These are phyloP conservation scores for Candida silvicultrix DNA, from an alignment of 805 yeast genomes.

Conservation along the genomic window DNA sequence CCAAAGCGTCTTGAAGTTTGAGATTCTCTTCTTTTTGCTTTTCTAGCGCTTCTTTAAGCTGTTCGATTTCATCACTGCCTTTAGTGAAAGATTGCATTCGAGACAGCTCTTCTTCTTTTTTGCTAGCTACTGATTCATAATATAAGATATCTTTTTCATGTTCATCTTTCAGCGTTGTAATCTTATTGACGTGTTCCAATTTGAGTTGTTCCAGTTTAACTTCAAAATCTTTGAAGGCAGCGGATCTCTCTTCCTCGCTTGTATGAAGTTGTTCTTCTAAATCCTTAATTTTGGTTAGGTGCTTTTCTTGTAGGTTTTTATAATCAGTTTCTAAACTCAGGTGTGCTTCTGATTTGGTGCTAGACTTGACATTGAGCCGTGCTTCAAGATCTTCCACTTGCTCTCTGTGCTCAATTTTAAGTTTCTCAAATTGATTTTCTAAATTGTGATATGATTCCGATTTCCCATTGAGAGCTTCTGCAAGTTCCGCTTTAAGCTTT, in stretches of 20 bases:
- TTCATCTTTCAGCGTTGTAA: constrained; percentile 2
- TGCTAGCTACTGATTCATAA: constrained; percentile 15
- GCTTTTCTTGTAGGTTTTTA: background rate
- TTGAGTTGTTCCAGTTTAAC: background rate
- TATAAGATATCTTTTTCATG: constrained; percentile 2
- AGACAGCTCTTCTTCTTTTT: constrained; percentile 9
- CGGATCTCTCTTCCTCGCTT: background rate
- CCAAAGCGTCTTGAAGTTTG: background rate
- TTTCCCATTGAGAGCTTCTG: background rate
- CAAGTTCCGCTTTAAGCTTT: background rate
- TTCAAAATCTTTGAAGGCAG: background rate
- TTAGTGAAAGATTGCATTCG: background rate
- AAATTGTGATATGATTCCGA: background rate
- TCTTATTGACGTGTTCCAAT: background rate
- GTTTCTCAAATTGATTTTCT: background rate
- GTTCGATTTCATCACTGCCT: constrained; percentile 1
- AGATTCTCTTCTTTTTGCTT: constrained; percentile 1
- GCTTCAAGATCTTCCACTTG: background rate
- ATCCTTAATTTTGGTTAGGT: background rate
- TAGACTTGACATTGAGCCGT: background rate
- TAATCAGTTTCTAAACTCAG: background rate
- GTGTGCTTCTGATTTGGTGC: background rate
- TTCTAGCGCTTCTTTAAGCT: background rate
- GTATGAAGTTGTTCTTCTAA: background rate
- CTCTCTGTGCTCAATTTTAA: background rate